Base-by-base conservation (phyloP, 192 early-diverging fungal genomes). In the Entophlyctis helioformis region DNA sequence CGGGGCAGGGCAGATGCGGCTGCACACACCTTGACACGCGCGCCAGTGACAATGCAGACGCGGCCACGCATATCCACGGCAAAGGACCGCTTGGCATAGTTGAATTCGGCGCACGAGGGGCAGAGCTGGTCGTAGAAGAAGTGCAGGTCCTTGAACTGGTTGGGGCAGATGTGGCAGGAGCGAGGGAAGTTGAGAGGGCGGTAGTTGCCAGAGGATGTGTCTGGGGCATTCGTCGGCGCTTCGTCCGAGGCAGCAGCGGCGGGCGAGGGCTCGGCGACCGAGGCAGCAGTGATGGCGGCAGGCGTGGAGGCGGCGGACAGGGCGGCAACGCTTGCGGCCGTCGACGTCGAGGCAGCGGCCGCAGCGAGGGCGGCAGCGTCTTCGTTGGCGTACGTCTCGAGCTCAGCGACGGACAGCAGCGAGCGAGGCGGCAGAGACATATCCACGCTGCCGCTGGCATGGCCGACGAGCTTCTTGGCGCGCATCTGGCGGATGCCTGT, bases 71-170 rank as follows among this genome's bases (percentile, higher is more conserved):
- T 66, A 46, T 76, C 62, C 0, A 57, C 58, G 23, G 28, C 37
- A 1, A 59, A 59, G 45, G 50, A 63, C 7, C 74, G 63, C 41
- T 76, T 76, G 12, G 39, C 7, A 40, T 54, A 72, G 44, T 76
- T 76, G 48, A 67, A 58, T 20, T 48, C 54, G 27, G 69, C 74
- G 49, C 74, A 76, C 7, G 21, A 2, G 20, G 60, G 52, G 46
- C 74, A 76, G 26, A 76, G 51, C 40, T 69, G 69, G 44, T 74
- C 70, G 51, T 76, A 72, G 46, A 76, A 72, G 31, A 54, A 47
- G 44, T 76, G 69, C 18, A 72, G 51, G 19, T 62, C 47, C 8
- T 35, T 26, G 47, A 67, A 76, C 2, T 42, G 50, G 1, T 2
- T 22, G 26, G 51, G 51, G 46, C 74, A 76, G 38, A 72, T 50